These are phyloP conservation scores for Uronychia setigera DNA, from an alignment of 73 alveolate species.

Conservation along the genomic window DNA sequence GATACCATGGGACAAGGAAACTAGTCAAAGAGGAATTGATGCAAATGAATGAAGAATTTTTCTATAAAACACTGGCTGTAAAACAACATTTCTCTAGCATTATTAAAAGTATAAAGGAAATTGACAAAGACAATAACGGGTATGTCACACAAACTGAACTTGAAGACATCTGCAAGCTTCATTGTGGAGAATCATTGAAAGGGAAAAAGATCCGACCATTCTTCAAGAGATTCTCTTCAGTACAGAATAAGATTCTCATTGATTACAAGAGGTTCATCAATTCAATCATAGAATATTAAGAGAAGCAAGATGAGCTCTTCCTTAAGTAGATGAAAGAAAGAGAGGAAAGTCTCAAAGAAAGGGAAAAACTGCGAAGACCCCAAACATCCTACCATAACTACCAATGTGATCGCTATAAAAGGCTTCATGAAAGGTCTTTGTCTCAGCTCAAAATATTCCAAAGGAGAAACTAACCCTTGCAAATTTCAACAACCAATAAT, in stretches of 20 bases:
- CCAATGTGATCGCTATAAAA: too few species aligned
- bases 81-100: slow-evolving; percentile 20
- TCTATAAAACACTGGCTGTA: not conserved
- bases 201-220: slow-evolving; percentile 11
- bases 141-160: slow-evolving; percentile 63
- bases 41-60: not conserved
- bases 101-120: slow-evolving; percentile 46
- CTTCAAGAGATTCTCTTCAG: slow-evolving; percentile 37
- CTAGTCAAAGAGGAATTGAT: not conserved
- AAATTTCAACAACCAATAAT: too few species aligned
- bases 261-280: slow-evolving; percentile 42
- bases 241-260: slow-evolving; percentile 35
- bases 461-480: too few species aligned
- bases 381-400: too few species aligned
- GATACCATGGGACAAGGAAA: not conserved
- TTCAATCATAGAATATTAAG: slow-evolving; percentile 2
- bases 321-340: not conserved
- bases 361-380: too few species aligned
- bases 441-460: too few species aligned
- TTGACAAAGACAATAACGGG: slow-evolving; percentile 67
- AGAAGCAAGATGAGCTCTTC: slow-evolving; percentile 2
- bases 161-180: slow-evolving; percentile 56
- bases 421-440: too few species aligned
- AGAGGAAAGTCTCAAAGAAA: not conserved
- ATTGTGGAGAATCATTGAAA: slow-evolving; percentile 16